Base-by-base conservation (phyloP, 805 yeast genomes). In the Spathaspora hagerdaliae region DNA sequence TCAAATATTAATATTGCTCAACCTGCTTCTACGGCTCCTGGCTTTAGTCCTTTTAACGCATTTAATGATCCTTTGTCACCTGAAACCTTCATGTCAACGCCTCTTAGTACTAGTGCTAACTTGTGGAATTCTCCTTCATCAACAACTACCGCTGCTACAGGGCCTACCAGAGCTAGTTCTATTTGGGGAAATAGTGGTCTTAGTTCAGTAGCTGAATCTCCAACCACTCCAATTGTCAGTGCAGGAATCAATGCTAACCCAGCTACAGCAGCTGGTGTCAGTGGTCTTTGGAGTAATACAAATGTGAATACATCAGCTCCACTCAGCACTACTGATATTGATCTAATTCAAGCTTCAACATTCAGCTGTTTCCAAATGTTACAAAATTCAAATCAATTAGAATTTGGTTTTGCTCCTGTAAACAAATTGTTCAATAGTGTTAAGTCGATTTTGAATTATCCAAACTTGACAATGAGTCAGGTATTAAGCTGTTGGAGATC, bases 301-400 rank as follows among this genome's bases (percentile, higher is more conserved):
- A 56, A 11, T 9, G 27, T 7, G 7, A 36, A 27, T 31, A 13
- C 13, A 31, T 11, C 32, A 29, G 32, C 32, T 27, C 24, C 26
- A 13, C 15, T 38, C 10, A 15, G 32, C 11, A 41, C 38, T 32
- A 48, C 44, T 6, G 71, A 71, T 37, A 49, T 47, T 40, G 73
- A 66, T 27, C 49, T 58, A n/a, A 61, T 77, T 41, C 79, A 73
- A 46, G 41, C 64, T 3, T 75, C 77, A 14, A 69, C 77, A 1
- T 58, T 60, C 39, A 65, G 67, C 40, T 75, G 77, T 3, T 67
- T 68, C 39, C 65, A 62, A 36, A 53, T 61, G 31, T 47, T 75
- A 27, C 68, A 66, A 24, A 60, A 48, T 24, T 57, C 65, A 5
- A 67, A 69, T 42, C 71, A 70, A 46, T 53, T 69, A 8, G 64